Conservation (phyloP, 2,329 filamentous ascomycete species). For the Monilinia aucupariae region DNA sequence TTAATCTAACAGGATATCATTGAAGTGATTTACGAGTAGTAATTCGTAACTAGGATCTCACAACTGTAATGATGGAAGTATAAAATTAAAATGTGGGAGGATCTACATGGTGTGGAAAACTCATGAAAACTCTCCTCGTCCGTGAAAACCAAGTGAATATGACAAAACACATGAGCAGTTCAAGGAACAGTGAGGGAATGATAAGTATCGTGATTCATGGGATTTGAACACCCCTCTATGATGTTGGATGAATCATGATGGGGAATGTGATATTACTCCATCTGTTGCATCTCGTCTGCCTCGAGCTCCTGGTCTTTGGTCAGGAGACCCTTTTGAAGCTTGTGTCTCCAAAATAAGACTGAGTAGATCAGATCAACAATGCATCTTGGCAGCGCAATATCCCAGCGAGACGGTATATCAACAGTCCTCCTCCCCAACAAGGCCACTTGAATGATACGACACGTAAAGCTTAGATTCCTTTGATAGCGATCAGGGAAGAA, state of each 20-base stretch:
- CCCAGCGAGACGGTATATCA: neutral
- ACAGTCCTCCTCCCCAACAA: neutral
- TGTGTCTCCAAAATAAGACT: constrained; percentile 92
- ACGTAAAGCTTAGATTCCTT: neutral
- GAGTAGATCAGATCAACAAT: neutral
- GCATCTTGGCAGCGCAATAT: neutral
- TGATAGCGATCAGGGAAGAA: neutral
- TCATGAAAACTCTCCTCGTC: neutral
- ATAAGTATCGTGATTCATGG: neutral
- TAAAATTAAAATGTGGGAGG: neutral
- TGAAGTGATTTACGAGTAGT: too few relatives aligned
- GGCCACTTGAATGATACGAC: neutral
- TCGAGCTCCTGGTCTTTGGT: constrained; percentile 79
- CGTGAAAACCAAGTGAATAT: neutral
- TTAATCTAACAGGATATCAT: too few relatives aligned
- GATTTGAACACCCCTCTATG: neutral
- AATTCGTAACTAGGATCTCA: too few relatives aligned
- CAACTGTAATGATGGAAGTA: neutral
- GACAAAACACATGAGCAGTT: neutral
- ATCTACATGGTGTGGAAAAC: neutral
- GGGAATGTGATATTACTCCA: constrained; percentile 40
- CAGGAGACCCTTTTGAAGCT: constrained; percentile 89
- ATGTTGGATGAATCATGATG: neutral
- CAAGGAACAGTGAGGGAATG: neutral
- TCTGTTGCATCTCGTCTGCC: constrained; percentile 73